Base-by-base conservation (phyloP, 2,329 filamentous ascomycete species). In the Fusarium sp. region DNA sequence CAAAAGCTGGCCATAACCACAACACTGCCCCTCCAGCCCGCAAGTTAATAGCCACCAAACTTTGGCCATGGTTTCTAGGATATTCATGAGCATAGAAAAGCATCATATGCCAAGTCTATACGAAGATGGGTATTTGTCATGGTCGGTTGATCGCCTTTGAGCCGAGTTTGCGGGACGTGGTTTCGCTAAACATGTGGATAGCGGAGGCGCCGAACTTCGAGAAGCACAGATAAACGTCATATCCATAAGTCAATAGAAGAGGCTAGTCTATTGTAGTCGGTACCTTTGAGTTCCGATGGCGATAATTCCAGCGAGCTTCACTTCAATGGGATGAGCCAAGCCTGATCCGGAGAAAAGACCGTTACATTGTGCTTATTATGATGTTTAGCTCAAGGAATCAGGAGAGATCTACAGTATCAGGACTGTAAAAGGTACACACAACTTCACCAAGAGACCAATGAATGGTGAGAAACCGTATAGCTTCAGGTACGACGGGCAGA, bases 131-230 rank as follows among this genome's bases (percentile, higher is more conserved):
- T 28, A 69, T 70, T 64, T 69, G 66, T 63, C 50, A 67, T 56
- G 44, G 26, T 37, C 19, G 28, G 5, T 13, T 32, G 32, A 20
- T 30, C 10, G 15, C 14, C 39, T 46, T 54, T 39, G 22, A 33
- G 40, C 43, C 45, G 26, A 28, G 50, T 43, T 44, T 53, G 14
- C 41, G 24, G 53, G 48, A 43, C 28, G 35, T 17, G 52, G 40
- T 50, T 30, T 22, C 49, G 15, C 47, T 40, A 26, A 11, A 41
- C 28, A 20, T 14, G 35, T 51, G 39, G 26, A 51, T 37, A 45
- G 35, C 62, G 62, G 66, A 70, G 66, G 67, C 65, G 63, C 65
- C 65, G 63, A 67, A 44, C 53, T 67, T 63, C 22, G 40, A 51
- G 56, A 40, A 44, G 35, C 19, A 19, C 20, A 52, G n/a, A 48